A percentile compares a stretch with the other conserved stretches of the same genome.
phyloP scores from a whole-genome alignment of 2,329 filamentous ascomycete species.

The Fusarium transvaalense region DNA sequence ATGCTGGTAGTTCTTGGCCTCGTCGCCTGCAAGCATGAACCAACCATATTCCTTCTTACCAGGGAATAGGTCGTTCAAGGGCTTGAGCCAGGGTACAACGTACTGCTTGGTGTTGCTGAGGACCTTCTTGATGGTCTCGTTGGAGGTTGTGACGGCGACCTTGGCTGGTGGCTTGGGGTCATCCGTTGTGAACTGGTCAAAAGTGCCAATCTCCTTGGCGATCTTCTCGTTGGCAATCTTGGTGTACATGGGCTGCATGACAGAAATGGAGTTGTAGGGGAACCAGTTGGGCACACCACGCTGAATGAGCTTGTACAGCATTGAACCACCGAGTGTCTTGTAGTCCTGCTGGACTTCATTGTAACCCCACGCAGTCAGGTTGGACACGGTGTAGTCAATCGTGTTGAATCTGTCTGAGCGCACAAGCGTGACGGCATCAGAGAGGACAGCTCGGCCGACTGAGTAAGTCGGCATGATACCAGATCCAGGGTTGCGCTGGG shows the following conservation, averaged over 20 bases:
- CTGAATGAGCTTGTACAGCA: constrained; percentile 62
- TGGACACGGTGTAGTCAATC: constrained; percentile 58
- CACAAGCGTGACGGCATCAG: constrained; percentile 70
- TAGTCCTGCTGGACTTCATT: constrained; percentile 50
- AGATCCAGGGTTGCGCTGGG: constrained; percentile 61
- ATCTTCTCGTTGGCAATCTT: constrained; percentile 57
- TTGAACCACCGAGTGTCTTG: constrained; percentile 57
- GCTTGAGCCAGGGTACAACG: constrained; percentile 52
- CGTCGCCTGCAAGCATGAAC: constrained; percentile 57
- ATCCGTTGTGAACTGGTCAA: constrained; percentile 50
- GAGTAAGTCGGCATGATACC: constrained; percentile 59
- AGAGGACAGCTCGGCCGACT: constrained; percentile 67
- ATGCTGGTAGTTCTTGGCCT: constrained; percentile 49
- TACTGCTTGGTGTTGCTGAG: constrained; percentile 52
- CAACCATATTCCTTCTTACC: constrained; percentile 55
- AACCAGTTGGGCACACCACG: constrained; percentile 61
- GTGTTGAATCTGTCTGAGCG: constrained; percentile 72
- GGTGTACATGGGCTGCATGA: constrained; percentile 63
- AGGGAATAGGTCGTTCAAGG: constrained; percentile 51
- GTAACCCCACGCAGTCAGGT: constrained; percentile 60
- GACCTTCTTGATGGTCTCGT: constrained; percentile 50
- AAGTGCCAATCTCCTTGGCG: constrained; percentile 55
- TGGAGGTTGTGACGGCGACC: constrained; percentile 46
- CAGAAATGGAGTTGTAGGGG: constrained; percentile 56
- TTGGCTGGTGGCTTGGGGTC: constrained; percentile 54